These are phyloP conservation scores for Fragaria ananassa DNA, from an alignment of 306 rosid species.

Conservation along the genomic window DNA sequence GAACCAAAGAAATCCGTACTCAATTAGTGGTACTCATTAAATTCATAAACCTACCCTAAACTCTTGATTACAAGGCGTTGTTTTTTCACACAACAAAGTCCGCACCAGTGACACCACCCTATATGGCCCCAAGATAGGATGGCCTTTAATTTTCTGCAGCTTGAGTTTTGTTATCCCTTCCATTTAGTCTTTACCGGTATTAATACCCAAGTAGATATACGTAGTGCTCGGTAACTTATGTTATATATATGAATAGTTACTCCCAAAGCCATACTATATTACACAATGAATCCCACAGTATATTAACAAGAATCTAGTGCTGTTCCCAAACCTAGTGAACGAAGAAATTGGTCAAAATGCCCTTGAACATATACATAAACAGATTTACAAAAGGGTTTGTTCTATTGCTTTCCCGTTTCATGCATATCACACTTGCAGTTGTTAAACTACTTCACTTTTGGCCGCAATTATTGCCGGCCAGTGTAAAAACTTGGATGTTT, in stretches of 20 bases:
- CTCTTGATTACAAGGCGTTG: no score
- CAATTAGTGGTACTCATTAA: no score
- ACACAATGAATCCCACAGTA: conserved; percentile 8
- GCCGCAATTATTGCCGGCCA: conserved; percentile 21
- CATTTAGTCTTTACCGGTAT: neutral
- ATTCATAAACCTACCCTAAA: no score
- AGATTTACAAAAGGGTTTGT: conserved; percentile 38
- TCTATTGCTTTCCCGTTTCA: conserved; percentile 17
- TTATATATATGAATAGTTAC: neutral
- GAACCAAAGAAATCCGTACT: no score
- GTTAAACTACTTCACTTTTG: conserved; percentile 11
- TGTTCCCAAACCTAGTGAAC: conserved; percentile 1
- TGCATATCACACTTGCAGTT: conserved; percentile 6
- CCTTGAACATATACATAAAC: conserved; percentile 17
- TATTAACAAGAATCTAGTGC: neutral
- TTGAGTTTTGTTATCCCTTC: neutral
- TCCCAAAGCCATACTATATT: no score
- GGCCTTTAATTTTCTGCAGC: neutral
- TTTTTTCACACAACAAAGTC: no score
- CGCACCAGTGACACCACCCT: no score
- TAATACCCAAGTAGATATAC: neutral
- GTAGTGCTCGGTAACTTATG: neutral
- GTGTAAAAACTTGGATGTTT: neutral
- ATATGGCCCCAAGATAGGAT: no score
- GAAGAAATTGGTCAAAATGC: conserved; percentile 16